These are phyloP conservation scores for Cyphellophora attinorum DNA, from an alignment of 2,329 filamentous ascomycete species.

Conservation along the genomic window DNA sequence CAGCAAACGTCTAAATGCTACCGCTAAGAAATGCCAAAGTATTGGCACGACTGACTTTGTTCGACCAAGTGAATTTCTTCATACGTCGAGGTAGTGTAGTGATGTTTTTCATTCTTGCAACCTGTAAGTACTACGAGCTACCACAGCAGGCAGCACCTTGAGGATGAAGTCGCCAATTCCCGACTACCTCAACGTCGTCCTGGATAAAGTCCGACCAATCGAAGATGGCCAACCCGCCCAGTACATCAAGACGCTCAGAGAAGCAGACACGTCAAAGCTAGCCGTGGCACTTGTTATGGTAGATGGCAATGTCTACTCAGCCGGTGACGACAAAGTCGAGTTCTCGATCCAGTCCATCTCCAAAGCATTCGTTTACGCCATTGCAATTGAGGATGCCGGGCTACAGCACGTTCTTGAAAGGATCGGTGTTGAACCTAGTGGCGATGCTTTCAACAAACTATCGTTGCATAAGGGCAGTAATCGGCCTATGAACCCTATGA, in stretches of 20 bases:
- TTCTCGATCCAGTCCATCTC: slow-evolving; percentile 11
- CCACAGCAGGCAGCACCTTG: slow-evolving; percentile 4
- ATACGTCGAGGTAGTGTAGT: background rate
- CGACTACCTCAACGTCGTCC: slow-evolving; percentile 8
- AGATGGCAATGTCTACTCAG: slow-evolving; percentile 10
- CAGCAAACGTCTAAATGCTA: slow-evolving; percentile 4
- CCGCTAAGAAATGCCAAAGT: slow-evolving; percentile 3
- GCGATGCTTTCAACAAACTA: slow-evolving; percentile 10
- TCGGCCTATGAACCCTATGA: slow-evolving; percentile 11
- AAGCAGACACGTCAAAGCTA: slow-evolving; percentile 11
- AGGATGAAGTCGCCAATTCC: slow-evolving; percentile 10
- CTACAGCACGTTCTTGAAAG: slow-evolving; percentile 8
- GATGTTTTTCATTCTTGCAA: slow-evolving; percentile 1
- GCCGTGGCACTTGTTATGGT: slow-evolving; percentile 10
- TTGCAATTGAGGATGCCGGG: slow-evolving; percentile 10
- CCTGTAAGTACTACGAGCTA: slow-evolving; percentile 3
- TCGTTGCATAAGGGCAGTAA: slow-evolving; percentile 8
- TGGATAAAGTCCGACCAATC: slow-evolving; percentile 10
- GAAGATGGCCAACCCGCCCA: slow-evolving; percentile 9
- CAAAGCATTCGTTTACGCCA: slow-evolving; percentile 10
- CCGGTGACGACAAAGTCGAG: slow-evolving; percentile 9
- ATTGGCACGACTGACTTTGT: slow-evolving; percentile 5
- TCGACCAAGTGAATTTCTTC: slow-evolving; percentile 4
- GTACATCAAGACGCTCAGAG: slow-evolving; percentile 10
- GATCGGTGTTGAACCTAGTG: slow-evolving; percentile 9